Conservation (phyloP, 2,329 filamentous ascomycete species). For the Monosporascus sp. region DNA sequence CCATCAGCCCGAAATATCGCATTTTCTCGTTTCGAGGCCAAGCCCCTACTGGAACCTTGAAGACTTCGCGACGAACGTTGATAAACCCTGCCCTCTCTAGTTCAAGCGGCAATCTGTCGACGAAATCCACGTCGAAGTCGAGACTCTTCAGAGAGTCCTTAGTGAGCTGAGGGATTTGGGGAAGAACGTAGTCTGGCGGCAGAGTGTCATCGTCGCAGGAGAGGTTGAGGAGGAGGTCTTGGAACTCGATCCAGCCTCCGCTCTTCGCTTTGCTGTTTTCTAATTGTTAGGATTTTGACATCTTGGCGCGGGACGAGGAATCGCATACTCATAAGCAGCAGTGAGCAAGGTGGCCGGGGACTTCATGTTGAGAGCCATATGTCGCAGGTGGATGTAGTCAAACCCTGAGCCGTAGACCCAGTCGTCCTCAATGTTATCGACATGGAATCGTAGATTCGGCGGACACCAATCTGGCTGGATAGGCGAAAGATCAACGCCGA, state of each 20-base stretch:
- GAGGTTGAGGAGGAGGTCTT: constrained; percentile 28
- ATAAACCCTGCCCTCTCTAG: constrained; percentile 13
- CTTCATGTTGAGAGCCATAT: constrained; percentile 44
- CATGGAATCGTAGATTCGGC: constrained; percentile 51
- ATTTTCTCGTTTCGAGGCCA: constrained; percentile 14
- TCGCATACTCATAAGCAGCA: constrained; percentile 29
- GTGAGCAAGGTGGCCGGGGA: constrained; percentile 44
- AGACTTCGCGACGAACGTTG: constrained; percentile 14
- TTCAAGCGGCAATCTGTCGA: constrained; percentile 1
- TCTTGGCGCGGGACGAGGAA: not conserved
- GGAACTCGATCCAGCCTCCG: constrained; percentile 36
- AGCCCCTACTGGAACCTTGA: constrained; percentile 17
- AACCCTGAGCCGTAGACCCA: constrained; percentile 40
- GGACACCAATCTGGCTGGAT: constrained; percentile 44
- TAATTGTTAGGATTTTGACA: constrained; percentile 19
- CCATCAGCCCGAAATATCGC: constrained; percentile 5
- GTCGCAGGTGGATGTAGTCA: constrained; percentile 50
- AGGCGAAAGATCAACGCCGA: constrained; percentile 38
- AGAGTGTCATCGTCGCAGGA: constrained; percentile 25
- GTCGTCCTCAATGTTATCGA: constrained; percentile 45
- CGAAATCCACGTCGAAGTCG: constrained; percentile 4
- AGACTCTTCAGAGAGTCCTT: constrained; percentile 1
- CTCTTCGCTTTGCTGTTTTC: constrained; percentile 27
- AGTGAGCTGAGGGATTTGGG: not conserved
- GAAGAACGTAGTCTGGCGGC: not conserved